Base-by-base conservation (phyloP, 805 yeast genomes). In the Pichia exigua region DNA sequence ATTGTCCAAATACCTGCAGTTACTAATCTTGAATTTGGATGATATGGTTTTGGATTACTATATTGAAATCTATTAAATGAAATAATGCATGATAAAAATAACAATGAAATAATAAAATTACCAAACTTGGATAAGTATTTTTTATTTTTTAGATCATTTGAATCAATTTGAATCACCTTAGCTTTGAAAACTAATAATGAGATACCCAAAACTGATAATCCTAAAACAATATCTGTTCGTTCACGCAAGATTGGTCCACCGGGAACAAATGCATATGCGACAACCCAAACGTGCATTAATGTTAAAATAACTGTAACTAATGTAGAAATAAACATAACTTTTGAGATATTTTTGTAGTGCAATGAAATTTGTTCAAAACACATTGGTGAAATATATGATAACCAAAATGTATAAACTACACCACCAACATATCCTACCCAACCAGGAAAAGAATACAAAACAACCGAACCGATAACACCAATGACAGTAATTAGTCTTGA, bases 1-100 rank as follows among this genome's bases (percentile, higher is more conserved):
- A 94, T 84, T 22, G 98, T 92, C 99, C 99, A 94, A 55, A 94
- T 91, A 65, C 98, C 99, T 2, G 97, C 91, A 1, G 97, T 90
- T 60, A 94, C 78, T 5, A 87, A 66, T 58, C 82, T 78, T 2
- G 87, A 76, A n/a, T 75, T 75, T 15, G 89, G 83, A 60, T 83
- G 85, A 59, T 79, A 77, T 12, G 94, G 90, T 50, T 67, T 66
- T 15, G 91, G 90, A 32, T 81, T 82, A 17, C 68, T 71, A 52
- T 81, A 73, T 58, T 81, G 80, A 64, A 82, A 74, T 51, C 90
- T 73, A 42, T 73, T 63, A 51, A 81, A 75, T 13, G 83, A 75
- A 48, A 85, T 74, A 13, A 80, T 60, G 3, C 79, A 71, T 4
- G 82, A 68, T 21, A 81, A 58, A 2, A 78, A 61, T 15, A 74